Evolutionary conservation across 169 alveolate species (phyloP).

Genomic region (Eimeria sp.): DNA sequence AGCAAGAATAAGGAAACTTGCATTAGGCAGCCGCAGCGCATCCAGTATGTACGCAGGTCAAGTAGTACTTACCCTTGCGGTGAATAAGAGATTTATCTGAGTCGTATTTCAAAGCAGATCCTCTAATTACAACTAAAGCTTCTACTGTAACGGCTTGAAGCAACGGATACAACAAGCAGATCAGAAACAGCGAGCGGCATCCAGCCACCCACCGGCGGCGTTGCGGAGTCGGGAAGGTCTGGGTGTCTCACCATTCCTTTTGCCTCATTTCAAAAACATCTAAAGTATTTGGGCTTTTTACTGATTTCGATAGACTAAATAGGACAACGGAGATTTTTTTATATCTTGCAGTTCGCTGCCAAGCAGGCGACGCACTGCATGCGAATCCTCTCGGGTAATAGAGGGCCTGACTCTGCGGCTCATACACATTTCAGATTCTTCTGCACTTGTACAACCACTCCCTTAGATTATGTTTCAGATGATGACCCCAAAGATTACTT

Average conservation of each 20-base stretch:
- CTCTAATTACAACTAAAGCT: background rate
- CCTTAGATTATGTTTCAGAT: background rate
- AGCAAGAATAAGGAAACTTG: background rate
- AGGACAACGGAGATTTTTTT: background rate
- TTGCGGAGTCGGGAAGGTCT: background rate
- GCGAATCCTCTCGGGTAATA: background rate
- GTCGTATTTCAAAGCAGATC: background rate
- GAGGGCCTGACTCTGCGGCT: background rate
- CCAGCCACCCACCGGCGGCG: conserved; percentile 22
- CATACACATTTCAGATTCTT: background rate
- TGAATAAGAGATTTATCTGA: background rate
- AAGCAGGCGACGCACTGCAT: background rate
- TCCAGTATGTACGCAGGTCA: conserved; percentile 19
- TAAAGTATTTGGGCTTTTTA: background rate
- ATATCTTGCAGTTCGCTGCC: background rate
- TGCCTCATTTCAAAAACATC: background rate
- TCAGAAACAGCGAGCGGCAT: background rate
- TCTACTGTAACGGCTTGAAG: background rate
- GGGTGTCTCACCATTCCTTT: background rate
- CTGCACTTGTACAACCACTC: background rate
- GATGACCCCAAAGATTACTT: background rate
- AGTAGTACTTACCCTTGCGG: background rate
- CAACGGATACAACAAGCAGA: background rate
- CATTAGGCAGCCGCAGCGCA: background rate
- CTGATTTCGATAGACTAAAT: background rate